Conservation (phyloP, 2,329 filamentous ascomycete genomes). For the Calonectria montana region DNA sequence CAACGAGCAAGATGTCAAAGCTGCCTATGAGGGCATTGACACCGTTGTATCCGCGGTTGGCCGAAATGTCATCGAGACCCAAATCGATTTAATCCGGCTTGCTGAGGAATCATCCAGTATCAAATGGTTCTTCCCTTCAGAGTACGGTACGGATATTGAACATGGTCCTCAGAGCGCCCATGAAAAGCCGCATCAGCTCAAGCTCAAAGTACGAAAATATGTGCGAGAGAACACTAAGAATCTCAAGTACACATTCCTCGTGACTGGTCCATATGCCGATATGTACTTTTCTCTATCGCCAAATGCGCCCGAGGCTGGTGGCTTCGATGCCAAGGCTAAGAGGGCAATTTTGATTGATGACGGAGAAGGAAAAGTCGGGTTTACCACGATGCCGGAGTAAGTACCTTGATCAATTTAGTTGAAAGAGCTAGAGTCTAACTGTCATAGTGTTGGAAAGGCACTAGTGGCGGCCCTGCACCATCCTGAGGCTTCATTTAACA, state of each 20-base stretch:
- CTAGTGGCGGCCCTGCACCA: constrained; percentile 71
- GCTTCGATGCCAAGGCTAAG: constrained; percentile 68
- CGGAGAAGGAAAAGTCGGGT: constrained; percentile 70
- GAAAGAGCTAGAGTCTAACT: background rate
- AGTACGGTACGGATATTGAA: constrained; percentile 75
- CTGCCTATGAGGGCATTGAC: constrained; percentile 71
- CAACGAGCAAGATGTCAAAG: constrained; percentile 57
- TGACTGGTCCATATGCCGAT: constrained; percentile 77
- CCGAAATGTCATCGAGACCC: constrained; percentile 68
- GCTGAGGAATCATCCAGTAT: constrained; percentile 66
- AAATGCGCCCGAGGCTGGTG: constrained; percentile 53
- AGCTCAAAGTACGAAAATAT: constrained; percentile 74
- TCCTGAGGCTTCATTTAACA: constrained; percentile 63
- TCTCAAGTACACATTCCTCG: constrained; percentile 73
- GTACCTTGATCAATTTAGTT: constrained; percentile 40
- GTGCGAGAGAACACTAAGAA: constrained; percentile 64
- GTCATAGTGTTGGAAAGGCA: constrained; percentile 71
- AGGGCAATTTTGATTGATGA: constrained; percentile 71
- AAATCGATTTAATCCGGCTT: constrained; percentile 70
- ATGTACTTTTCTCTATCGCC: constrained; percentile 63
- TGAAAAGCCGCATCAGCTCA: constrained; percentile 77
- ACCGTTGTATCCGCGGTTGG: constrained; percentile 75
- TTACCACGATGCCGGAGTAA: constrained; percentile 79
- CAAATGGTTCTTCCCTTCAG: constrained; percentile 74
- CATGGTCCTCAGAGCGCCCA: constrained; percentile 66